Conservation (phyloP, 202 grass and related monocot species). For the Setaria italica region DNA sequence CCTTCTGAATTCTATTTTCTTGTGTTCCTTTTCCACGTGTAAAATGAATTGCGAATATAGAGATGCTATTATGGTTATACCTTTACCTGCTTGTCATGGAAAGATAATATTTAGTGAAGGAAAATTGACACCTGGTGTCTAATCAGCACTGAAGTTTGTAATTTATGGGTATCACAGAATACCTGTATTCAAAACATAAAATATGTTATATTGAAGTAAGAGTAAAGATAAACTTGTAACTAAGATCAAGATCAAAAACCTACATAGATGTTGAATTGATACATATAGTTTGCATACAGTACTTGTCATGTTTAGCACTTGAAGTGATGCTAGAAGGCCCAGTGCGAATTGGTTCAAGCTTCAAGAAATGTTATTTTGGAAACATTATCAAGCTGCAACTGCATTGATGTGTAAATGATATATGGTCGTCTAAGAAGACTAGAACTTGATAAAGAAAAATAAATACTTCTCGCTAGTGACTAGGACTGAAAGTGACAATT, state of each 20-base stretch:
- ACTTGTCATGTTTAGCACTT: not conserved
- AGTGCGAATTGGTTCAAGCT: not conserved
- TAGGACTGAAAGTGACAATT: not conserved
- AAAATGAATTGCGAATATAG: slow-evolving; percentile 1
- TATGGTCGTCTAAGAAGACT: not conserved
- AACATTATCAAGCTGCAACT: not conserved
- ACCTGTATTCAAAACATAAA: not conserved
- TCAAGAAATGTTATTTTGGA: not conserved
- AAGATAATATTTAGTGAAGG: slow-evolving; percentile 4
- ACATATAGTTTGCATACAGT: slow-evolving; percentile 1
- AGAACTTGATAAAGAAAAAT: not conserved
- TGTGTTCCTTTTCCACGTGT: not conserved
- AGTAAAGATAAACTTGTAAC: not conserved
- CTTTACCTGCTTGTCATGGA: slow-evolving; percentile 2
- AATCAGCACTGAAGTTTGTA: not conserved
- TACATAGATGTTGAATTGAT: not conserved
- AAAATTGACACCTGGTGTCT: not conserved
- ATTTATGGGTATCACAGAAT: not conserved
- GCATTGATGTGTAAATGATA: not conserved
- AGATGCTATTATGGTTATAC: not conserved
- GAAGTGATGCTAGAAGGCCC: not conserved
- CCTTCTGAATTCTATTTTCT: not conserved
- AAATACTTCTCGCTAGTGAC: not conserved
- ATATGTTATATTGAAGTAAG: not conserved
- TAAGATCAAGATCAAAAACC: not conserved